A percentile compares a stretch with the other conserved stretches of the same genome.
Evolutionary conservation across 768 basidiomycete genomes (phyloP).

Genomic region (Amanita pallidorosea): DNA sequence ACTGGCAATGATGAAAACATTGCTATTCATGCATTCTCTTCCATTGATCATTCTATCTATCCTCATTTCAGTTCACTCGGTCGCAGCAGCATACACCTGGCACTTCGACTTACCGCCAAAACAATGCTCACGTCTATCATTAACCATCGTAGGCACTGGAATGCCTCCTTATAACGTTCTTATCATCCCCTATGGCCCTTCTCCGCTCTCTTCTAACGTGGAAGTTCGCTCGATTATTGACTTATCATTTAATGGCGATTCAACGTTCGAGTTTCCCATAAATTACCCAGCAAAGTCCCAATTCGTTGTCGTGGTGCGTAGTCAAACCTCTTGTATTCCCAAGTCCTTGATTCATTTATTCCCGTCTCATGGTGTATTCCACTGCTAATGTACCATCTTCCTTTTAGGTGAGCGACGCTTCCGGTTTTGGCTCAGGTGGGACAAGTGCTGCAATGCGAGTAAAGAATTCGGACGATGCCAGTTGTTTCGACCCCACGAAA

Average conservation of each 20-base stretch:
- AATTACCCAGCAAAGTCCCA: slow-evolving; percentile 58
- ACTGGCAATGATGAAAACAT: background rate
- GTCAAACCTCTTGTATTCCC: slow-evolving; percentile 1
- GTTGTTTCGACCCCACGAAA: slow-evolving; percentile 46
- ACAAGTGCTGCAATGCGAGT: slow-evolving; percentile 60
- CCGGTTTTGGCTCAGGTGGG: slow-evolving; percentile 57
- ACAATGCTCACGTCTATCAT: slow-evolving; percentile 57
- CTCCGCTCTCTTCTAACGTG: slow-evolving; percentile 45
- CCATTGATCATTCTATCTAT: slow-evolving; percentile 10
- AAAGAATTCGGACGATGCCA: slow-evolving; percentile 33
- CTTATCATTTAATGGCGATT: slow-evolving; percentile 34
- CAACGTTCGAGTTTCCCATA: slow-evolving; percentile 42
- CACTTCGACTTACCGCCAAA: slow-evolving; percentile 35
- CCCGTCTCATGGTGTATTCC: background rate
- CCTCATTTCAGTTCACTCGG: slow-evolving; percentile 16
- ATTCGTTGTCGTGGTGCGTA: slow-evolving; percentile 66
- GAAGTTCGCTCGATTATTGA: slow-evolving; percentile 56
- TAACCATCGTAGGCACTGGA: slow-evolving; percentile 46
- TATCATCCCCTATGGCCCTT: slow-evolving; percentile 56
- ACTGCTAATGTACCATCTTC: background rate
- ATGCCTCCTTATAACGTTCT: slow-evolving; percentile 58
- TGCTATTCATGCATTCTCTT: background rate
- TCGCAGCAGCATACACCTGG: slow-evolving; percentile 33
- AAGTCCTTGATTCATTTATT: slow-evolving; percentile 1
- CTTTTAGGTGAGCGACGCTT: slow-evolving; percentile 23